These are phyloP conservation scores for Fusarium tjaetaba DNA, from an alignment of 2,329 filamentous ascomycete species.

Conservation along the genomic window DNA sequence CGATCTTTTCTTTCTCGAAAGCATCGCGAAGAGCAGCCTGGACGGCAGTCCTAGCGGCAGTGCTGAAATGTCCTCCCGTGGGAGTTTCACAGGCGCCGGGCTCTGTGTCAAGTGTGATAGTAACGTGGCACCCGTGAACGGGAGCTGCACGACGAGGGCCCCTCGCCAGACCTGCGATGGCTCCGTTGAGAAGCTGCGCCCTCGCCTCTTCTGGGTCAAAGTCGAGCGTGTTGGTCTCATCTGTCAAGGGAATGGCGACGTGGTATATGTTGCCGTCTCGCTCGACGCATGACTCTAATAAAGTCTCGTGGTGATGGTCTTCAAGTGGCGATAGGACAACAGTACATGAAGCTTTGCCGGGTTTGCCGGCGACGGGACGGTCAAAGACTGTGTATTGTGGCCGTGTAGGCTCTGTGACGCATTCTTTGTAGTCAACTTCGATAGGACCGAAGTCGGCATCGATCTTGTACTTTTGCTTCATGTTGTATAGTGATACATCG, in stretches of 20 bases:
- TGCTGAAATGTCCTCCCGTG: slow-evolving; percentile 73
- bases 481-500: slow-evolving; percentile 88
- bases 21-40: slow-evolving; percentile 74
- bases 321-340: slow-evolving; percentile 72
- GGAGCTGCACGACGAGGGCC: slow-evolving; percentile 85
- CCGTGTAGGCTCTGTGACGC: slow-evolving; percentile 67
- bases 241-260: slow-evolving; percentile 65
- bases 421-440: slow-evolving; percentile 95
- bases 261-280: slow-evolving; percentile 76
- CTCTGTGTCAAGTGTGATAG: slow-evolving; percentile 73
- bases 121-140: slow-evolving; percentile 78
- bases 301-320: slow-evolving; percentile 49
- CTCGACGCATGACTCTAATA: slow-evolving; percentile 57
- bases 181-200: slow-evolving; percentile 78
- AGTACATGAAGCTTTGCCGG: slow-evolving; percentile 79
- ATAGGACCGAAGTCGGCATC: slow-evolving; percentile 89
- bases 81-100: slow-evolving; percentile 66
- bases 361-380: slow-evolving; percentile 80
- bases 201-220: slow-evolving; percentile 62
- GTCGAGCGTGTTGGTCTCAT: slow-evolving; percentile 57
- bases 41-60: slow-evolving; percentile 70
- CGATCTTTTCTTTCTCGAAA: slow-evolving; percentile 63
- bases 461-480: slow-evolving; percentile 89
- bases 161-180: slow-evolving; percentile 82
- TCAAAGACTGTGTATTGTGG: slow-evolving; percentile 75